Conservation (phyloP, 2,329 filamentous ascomycete genomes). For the Aspergillus flavus region DNA sequence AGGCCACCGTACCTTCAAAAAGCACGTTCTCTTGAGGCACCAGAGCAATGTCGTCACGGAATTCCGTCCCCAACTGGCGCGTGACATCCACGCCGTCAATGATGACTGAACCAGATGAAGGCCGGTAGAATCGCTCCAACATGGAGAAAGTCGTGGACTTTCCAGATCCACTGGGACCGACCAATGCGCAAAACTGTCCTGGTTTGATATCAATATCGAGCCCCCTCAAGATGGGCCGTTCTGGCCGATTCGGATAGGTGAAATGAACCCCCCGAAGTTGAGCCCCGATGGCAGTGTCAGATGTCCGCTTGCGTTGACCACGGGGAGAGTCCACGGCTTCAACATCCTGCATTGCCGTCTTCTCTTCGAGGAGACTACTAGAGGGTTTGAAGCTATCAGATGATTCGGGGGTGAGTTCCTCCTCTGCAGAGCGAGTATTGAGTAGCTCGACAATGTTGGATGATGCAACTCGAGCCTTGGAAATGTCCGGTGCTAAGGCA, state of each 20-base stretch:
- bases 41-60: slow-evolving; percentile 49
- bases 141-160: slow-evolving; percentile 66
- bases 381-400: slow-evolving; percentile 16
- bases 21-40: slow-evolving; percentile 53
- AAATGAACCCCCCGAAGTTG: slow-evolving; percentile 64
- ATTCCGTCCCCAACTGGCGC: slow-evolving; percentile 39
- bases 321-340: slow-evolving; percentile 24
- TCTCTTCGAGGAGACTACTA: slow-evolving; percentile 24
- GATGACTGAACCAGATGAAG: slow-evolving; percentile 52
- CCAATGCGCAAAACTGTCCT: slow-evolving; percentile 49
- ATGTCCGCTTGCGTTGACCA: background rate
- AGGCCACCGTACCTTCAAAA: slow-evolving; percentile 52
- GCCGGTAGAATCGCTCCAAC: slow-evolving; percentile 57
- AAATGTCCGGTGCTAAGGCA: slow-evolving; percentile 71
- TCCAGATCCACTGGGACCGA: slow-evolving; percentile 70
- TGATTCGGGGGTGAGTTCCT: slow-evolving; percentile 22
- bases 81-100: slow-evolving; percentile 56
- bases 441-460: slow-evolving; percentile 55
- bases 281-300: slow-evolving; percentile 49
- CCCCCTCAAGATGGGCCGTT: slow-evolving; percentile 58
- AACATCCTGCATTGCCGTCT: slow-evolving; percentile 23
- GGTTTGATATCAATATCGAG: slow-evolving; percentile 57
- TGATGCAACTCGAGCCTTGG: slow-evolving; percentile 63
- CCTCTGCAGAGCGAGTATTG: slow-evolving; percentile 31
- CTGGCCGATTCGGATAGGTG: slow-evolving; percentile 65